phyloP scores from a whole-genome alignment of 1,284 basidiomycete genomes.

The Calocybe gambosa region DNA sequence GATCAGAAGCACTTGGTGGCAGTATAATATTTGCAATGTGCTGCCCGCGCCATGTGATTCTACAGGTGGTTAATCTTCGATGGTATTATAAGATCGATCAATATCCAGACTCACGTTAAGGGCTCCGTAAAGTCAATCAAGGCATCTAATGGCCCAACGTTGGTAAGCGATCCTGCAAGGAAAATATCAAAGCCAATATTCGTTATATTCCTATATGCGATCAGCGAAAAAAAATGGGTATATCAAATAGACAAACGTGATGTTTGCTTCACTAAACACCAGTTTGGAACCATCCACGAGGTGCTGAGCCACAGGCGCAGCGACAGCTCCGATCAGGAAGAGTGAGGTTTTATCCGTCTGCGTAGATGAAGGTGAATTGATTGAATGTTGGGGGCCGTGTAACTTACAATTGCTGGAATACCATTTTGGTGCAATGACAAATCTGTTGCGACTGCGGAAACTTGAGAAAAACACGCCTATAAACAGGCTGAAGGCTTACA shows the following conservation, averaged over 20 bases:
- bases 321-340: slow-evolving; percentile 65
- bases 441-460: slow-evolving; percentile 42
- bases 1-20: slow-evolving; percentile 39
- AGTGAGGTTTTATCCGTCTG: slow-evolving; percentile 61
- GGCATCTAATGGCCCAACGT: slow-evolving; percentile 61
- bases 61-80: slow-evolving; percentile 17
- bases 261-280: slow-evolving; percentile 54
- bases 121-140: slow-evolving; percentile 57
- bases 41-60: slow-evolving; percentile 62
- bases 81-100: neutral
- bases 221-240: neutral
- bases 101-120: slow-evolving; percentile 35
- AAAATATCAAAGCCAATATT: slow-evolving; percentile 58
- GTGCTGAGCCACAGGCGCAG: slow-evolving; percentile 60
- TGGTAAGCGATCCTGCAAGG: slow-evolving; percentile 53
- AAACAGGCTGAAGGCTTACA: slow-evolving; percentile 29
- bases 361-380: neutral
- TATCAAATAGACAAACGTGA: slow-evolving; percentile 39
- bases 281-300: slow-evolving; percentile 58
- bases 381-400: neutral
- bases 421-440: slow-evolving; percentile 59
- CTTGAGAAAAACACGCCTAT: neutral
- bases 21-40: slow-evolving; percentile 63
- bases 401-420: slow-evolving; percentile 51
- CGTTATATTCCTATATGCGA: slow-evolving; percentile 39